Base-by-base conservation (phyloP, 116 monocot genomes). In the Iris pallida region DNA sequence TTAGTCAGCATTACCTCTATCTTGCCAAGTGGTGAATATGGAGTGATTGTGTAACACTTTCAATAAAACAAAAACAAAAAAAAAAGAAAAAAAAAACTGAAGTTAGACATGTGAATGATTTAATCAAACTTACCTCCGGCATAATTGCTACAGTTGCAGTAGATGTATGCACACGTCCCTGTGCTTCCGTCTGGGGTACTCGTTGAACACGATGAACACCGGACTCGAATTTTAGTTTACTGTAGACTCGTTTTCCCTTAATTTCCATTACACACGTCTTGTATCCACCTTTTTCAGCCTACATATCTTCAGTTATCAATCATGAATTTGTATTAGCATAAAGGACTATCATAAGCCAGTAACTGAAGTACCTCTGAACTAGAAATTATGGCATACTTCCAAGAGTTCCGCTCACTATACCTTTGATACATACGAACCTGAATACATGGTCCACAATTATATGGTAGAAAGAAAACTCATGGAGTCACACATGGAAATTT, bases 121-220 rank as follows among this genome's bases (percentile, higher is more conserved):
- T 52, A 52, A 65, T 15, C 51, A 80, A 57, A 18, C 55, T 4
- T 61, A 96, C 95, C 87, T 92, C 97, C 13, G 97, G 97, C 97
- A 98, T 92, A 73, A 93, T 88, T 13, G 97, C 97, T n/a, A 98
- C 97, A 77, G 97, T 98, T 74, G 97, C 93, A 55, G 97, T 93
- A 46, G 97, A 98, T 42, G 97, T 98, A 65, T 98, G 97, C 41
- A 98, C 80, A 61, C 97, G 89, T 16, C 97, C 97, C 57, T 90
- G 90, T 48, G 97, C 45, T 78, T 98, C 97, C 47, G 97, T 98
- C 71, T 83, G 88, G 51, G 97, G 97, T 11, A 98, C 97, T 59
- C 97, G 87, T 79, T 98, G 97, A 55, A 98, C 97, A 48, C 93
- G 92, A 70, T 98, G 97, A 46, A 98, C 93, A 49, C 97, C 97